Evolutionary conservation across 2,329 filamentous ascomycete species (phyloP), one percentile per base, ranked within the genome.

Genomic region (Neonectria punicea): DNA sequence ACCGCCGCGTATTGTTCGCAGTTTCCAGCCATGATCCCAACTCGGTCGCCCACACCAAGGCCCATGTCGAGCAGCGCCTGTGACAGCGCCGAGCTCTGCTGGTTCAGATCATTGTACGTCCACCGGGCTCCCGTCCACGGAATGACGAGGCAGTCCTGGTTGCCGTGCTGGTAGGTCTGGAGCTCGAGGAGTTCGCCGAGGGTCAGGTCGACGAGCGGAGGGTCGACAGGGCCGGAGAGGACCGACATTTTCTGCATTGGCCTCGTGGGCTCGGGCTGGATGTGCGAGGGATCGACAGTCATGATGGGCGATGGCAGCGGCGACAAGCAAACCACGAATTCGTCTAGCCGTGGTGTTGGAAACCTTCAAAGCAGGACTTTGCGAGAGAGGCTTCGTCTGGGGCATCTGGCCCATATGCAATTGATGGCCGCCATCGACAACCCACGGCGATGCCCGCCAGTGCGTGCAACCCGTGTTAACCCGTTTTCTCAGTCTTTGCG

Each of bases 1-100:
- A 93, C 85, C 3, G 90, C 85, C 32, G 92, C 79, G 89, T 95
- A 95, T 87, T 97, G 85, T 86, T 97, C 81, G 84, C 94, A 82
- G 87, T 97, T 80, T 82, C 94, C 73, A 79, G 91, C 91, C 89
- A 93, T 93, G 69, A 94, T 90, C 32, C 88, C 92, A 30, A 94
- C 84, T 14, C 91, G 85, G 76, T 93, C 92, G 39, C 91, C 91
- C 32, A 87, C 86, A 43, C 86, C 82, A 56, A 93, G 87, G 2
- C 90, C 90, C 78, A 89, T 86, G 22, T 87, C 86, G 47, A 93
- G 79, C 64, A 94, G 79, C 11, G 91, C 91, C 55, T 87, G 88
- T 6, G 90, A 89, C 49, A 92, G 78, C 58, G 85, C 81, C 49
- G 86, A 84, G 71, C 86, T 88, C 78, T 90, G 87, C 62, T 87